These are phyloP conservation scores for Mortierella sp. DNA, from an alignment of 371 early-diverging fungal genomes.

Conservation along the genomic window DNA sequence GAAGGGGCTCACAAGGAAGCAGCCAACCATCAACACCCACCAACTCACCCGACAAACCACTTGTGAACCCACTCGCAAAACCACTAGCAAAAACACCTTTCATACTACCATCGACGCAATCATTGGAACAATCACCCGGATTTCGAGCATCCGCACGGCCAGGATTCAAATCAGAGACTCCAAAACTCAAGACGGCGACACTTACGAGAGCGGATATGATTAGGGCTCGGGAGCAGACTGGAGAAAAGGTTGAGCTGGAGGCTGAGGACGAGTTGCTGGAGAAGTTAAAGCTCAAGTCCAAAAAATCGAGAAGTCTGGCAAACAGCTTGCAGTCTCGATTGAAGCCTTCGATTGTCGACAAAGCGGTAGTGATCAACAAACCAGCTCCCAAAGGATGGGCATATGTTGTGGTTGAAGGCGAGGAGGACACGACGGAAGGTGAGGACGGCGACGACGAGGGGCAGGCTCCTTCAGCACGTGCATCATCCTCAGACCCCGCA, in stretches of 20 bases:
- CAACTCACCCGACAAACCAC: background rate
- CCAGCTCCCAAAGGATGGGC: slow-evolving; percentile 62
- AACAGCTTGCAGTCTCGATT: slow-evolving; percentile 49
- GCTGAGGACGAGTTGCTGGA: slow-evolving; percentile 47
- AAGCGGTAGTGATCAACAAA: slow-evolving; percentile 52
- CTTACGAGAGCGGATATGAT: slow-evolving; percentile 50
- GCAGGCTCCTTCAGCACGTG: background rate
- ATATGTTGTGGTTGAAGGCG: slow-evolving; percentile 58
- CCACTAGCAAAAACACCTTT: background rate
- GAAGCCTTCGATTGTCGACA: slow-evolving; percentile 54
- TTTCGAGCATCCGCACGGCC: slow-evolving; percentile 3
- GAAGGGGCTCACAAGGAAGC: slow-evolving; percentile 8
- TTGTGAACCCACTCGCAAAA: no score
- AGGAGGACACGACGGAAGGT: slow-evolving; percentile 48
- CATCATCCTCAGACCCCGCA: background rate
- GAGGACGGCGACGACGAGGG: slow-evolving; percentile 39
- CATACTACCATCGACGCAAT: background rate
- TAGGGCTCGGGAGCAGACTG: slow-evolving; percentile 29
- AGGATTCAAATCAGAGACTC: slow-evolving; percentile 17
- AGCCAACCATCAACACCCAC: background rate
- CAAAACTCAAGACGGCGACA: slow-evolving; percentile 49
- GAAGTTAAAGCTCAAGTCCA: slow-evolving; percentile 42
- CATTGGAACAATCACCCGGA: background rate
- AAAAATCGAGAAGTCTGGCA: slow-evolving; percentile 54
- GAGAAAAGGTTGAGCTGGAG: slow-evolving; percentile 15